phyloP scores from a whole-genome alignment of 768 basidiomycete genomes.

The Asterophora parasitica region DNA sequence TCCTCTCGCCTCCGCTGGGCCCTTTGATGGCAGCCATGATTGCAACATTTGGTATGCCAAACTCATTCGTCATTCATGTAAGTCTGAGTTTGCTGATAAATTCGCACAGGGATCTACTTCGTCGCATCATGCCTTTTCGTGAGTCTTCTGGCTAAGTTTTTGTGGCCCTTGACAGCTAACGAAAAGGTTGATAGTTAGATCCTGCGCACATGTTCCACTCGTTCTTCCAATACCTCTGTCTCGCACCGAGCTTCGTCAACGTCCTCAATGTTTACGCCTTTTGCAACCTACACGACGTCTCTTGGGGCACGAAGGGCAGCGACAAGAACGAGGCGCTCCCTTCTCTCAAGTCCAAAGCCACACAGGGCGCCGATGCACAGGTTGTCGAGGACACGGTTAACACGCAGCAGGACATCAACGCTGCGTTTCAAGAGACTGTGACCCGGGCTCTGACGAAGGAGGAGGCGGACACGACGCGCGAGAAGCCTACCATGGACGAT shows the following conservation, averaged over 20 bases:
- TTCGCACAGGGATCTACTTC: conserved; percentile 63
- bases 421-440: conserved; percentile 78
- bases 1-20: conserved; percentile 78
- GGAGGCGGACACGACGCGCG: conserved; percentile 37
- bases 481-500: conserved; percentile 74
- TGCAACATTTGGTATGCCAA: conserved; percentile 71
- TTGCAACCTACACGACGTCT: conserved; percentile 93
- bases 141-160: conserved; percentile 26
- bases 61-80: background rate
- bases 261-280: conserved; percentile 96
- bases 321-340: conserved; percentile 82
- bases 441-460: conserved; percentile 68
- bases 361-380: conserved; percentile 56
- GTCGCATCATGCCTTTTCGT: conserved; percentile 81
- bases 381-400: conserved; percentile 74
- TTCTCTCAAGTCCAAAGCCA: conserved; percentile 51
- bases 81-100: background rate
- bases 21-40: conserved; percentile 82
- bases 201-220: conserved; percentile 98
- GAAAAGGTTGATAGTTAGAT: conserved; percentile 58
- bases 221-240: conserved; percentile 82
- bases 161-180: background rate
- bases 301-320: conserved; percentile 93
- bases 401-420: conserved; percentile 75
- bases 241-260: conserved; percentile 92